phyloP scores from a whole-genome alignment of 2,329 filamentous ascomycete genomes.

The Colletotrichum endophyticum region DNA sequence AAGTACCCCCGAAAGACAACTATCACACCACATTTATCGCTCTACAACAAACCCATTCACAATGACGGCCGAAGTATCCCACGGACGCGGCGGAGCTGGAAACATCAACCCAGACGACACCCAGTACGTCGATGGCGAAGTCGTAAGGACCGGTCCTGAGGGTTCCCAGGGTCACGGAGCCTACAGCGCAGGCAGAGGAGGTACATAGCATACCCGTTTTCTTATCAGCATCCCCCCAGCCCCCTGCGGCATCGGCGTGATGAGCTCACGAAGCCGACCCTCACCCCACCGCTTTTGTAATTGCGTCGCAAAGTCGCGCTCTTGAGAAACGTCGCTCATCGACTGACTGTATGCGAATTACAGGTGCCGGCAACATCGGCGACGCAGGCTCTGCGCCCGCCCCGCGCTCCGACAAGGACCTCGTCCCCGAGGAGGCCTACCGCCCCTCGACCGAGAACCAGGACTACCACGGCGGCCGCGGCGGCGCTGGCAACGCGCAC shows the following conservation, averaged over 20 bases:
- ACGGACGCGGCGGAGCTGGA: conserved; percentile 66
- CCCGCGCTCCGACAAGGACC: conserved; percentile 54
- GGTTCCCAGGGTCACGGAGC: conserved; percentile 64
- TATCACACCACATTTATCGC: neutral
- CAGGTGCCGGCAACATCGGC: conserved; percentile 64
- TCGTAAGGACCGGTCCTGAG: conserved; percentile 58
- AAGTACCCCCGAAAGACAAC: neutral
- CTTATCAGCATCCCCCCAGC: neutral
- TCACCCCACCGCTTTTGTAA: neutral
- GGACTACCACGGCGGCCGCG: conserved; percentile 64
- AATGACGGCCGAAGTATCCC: conserved; percentile 57
- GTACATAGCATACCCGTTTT: conserved; percentile 39
- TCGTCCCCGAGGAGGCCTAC: conserved; percentile 57
- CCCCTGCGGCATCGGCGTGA: neutral
- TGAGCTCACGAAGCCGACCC: neutral
- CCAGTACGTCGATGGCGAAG: conserved; percentile 65
- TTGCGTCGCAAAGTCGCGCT: neutral
- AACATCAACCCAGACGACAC: conserved; percentile 65
- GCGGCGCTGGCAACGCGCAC: conserved; percentile 61
- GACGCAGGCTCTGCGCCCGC: conserved; percentile 46
- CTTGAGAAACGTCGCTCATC: neutral
- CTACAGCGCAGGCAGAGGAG: conserved; percentile 64
- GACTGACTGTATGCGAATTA: neutral
- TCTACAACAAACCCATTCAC: neutral
- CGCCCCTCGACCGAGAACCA: conserved; percentile 51